These are phyloP conservation scores for Ceratocystis ficicola DNA, from an alignment of 2,329 filamentous ascomycete genomes.

Conservation along the genomic window DNA sequence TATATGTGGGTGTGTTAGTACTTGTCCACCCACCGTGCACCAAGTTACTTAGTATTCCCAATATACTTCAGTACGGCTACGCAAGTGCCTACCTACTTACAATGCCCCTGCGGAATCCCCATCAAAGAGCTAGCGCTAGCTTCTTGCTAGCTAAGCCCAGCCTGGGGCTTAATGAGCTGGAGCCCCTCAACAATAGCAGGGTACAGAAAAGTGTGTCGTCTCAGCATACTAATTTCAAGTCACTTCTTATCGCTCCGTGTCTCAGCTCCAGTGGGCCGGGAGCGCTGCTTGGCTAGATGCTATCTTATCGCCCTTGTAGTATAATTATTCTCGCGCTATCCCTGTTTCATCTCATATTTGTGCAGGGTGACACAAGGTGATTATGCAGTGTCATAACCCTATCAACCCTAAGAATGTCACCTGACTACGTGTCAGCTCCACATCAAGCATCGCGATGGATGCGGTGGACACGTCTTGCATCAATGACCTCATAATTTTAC, in stretches of 20 bases:
- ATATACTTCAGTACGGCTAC: too few relatives aligned
- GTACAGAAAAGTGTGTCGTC: background rate
- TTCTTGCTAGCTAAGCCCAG: background rate
- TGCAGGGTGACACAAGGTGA: background rate
- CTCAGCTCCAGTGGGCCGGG: background rate
- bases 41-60: too few relatives aligned
- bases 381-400: background rate
- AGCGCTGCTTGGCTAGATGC: background rate
- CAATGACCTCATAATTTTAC: too few relatives aligned
- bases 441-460: background rate
- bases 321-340: background rate
- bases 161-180: background rate
- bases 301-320: conserved; percentile 5
- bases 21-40: background rate
- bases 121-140: too few relatives aligned
- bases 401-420: background rate
- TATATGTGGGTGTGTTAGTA: background rate
- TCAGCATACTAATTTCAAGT: background rate
- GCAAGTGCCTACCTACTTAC: background rate
- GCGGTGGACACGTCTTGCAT: background rate
- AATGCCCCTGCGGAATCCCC: background rate
- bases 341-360: conserved; percentile 11
- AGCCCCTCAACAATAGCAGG: background rate
- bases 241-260: background rate
- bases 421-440: background rate